Evolutionary conservation across 352 stramenopile genomes (phyloP).

Genomic region (Globisporangium lucens): DNA sequence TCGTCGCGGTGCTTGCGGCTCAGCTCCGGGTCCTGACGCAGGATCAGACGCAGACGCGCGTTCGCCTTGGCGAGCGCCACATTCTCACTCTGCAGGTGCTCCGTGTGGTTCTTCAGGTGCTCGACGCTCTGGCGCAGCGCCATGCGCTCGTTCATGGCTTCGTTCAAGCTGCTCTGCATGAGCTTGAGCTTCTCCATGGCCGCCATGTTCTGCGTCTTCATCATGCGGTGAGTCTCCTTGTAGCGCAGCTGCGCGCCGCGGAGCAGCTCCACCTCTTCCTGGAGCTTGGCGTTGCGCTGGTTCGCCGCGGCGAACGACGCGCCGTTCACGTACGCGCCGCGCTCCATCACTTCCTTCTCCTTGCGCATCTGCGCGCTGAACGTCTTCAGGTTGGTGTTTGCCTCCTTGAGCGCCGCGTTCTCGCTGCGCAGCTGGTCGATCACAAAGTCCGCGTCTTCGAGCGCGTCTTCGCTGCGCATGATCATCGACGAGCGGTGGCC

Average conservation of each 20-base stretch:
- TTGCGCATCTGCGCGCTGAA: constrained; percentile 82
- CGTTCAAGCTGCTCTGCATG: constrained; percentile 73
- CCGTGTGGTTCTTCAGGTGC: constrained; percentile 68
- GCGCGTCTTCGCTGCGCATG: constrained; percentile 74
- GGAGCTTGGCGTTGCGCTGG: constrained; percentile 80
- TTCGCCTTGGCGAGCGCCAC: constrained; percentile 83
- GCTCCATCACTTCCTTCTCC: constrained; percentile 89
- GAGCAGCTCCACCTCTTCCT: constrained; percentile 49
- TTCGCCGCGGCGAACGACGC: constrained; percentile 84
- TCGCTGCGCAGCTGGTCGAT: constrained; percentile 84
- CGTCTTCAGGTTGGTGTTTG: constrained; percentile 80
- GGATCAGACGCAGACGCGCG: constrained; percentile 73
- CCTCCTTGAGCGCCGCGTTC: constrained; percentile 81
- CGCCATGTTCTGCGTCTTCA: constrained; percentile 77
- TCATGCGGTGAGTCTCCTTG: constrained; percentile 80
- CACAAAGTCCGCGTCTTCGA: constrained; percentile 76
- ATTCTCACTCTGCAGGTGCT: constrained; percentile 80
- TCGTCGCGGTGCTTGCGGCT: constrained; percentile 85
- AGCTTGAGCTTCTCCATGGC: constrained; percentile 81
- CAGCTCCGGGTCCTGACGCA: constrained; percentile 81
- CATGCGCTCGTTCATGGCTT: constrained; percentile 70
- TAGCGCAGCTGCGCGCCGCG: constrained; percentile 37
- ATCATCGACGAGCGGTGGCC: constrained; percentile 69
- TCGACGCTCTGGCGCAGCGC: constrained; percentile 71
- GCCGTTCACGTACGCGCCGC: constrained; percentile 83